Percentiles rank a stretch among this genome's conserved stretches.
Evolutionary conservation across 2,329 filamentous ascomycete genomes (phyloP).

Genomic region (Fusarium devonianum): DNA sequence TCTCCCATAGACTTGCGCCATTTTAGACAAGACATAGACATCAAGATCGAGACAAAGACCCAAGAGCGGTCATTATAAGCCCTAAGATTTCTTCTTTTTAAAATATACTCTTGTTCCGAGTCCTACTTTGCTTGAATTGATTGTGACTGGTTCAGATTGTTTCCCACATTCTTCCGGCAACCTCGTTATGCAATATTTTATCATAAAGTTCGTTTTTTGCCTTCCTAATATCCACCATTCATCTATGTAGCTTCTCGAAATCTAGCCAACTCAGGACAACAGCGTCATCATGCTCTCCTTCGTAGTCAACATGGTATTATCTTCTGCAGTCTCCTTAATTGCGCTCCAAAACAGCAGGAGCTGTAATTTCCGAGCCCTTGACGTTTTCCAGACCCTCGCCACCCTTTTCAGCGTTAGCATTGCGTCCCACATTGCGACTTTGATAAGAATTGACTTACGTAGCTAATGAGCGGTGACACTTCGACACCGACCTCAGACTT

Average conservation of each 20-base stretch:
- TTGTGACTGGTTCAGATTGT: background rate
- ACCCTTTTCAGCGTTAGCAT: constrained; percentile 50
- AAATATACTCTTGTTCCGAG: too few species aligned
- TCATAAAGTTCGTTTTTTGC: too few species aligned
- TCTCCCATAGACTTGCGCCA: constrained; percentile 32
- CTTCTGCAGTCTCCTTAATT: constrained; percentile 41
- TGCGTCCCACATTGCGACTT: background rate
- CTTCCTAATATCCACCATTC: too few species aligned
- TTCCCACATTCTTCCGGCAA: background rate
- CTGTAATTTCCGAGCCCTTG: constrained; percentile 60
- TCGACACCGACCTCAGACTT: constrained; percentile 77
- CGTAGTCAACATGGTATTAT: constrained; percentile 26
- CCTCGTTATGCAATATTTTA: constrained; percentile 10
- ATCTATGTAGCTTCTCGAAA: too few species aligned
- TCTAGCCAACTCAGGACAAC: constrained; percentile 16
- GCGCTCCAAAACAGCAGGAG: constrained; percentile 60
- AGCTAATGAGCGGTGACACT: constrained; percentile 92
- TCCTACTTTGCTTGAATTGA: too few species aligned
- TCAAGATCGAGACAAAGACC: constrained; percentile 17
- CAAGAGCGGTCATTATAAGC: constrained; percentile 21
- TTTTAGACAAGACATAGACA: constrained; percentile 36
- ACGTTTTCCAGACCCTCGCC: constrained; percentile 69
- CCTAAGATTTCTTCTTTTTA: constrained; percentile 20
- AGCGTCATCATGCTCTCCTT: constrained; percentile 25
- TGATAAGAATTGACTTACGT: constrained; percentile 68